These are phyloP conservation scores for Neurospora sp. DNA, from an alignment of 495 filamentous ascomycete species.

Conservation along the genomic window DNA sequence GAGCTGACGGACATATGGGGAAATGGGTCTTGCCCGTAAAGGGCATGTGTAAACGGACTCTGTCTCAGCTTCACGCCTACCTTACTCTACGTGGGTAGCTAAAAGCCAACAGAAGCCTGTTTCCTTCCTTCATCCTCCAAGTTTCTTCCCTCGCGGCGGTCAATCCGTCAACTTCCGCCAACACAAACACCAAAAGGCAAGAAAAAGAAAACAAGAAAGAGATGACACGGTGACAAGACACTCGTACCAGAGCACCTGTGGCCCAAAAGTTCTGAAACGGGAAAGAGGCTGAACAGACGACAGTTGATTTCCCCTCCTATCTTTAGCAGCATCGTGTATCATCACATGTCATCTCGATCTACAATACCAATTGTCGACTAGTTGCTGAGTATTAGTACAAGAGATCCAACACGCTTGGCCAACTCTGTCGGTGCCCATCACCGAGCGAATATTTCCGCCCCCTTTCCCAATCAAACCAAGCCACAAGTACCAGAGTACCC, in stretches of 20 bases:
- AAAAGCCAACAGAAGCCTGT: neutral
- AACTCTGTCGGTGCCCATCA: neutral
- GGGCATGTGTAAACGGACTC: neutral
- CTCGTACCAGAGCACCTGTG: neutral
- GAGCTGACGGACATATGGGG: neutral
- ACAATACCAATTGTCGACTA: neutral
- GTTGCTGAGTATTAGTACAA: neutral
- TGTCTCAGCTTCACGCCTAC: neutral
- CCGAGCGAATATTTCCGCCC: neutral
- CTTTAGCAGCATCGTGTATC: neutral
- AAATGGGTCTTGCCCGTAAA: neutral
- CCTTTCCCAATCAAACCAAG: neutral
- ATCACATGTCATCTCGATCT: neutral
- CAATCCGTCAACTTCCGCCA: slow-evolving; percentile 10
- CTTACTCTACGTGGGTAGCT: neutral
- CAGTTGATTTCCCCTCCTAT: neutral
- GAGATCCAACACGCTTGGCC: neutral
- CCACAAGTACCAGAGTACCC: neutral
- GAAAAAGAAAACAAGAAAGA: neutral
- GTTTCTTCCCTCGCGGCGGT: neutral
- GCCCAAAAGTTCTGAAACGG: neutral
- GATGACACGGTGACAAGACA: neutral
- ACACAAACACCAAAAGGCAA: neutral
- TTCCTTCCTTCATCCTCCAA: neutral
- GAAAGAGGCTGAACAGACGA: neutral